phyloP scores from a whole-genome alignment of 345 rosid species.

The Dipteronia dyeriana region DNA sequence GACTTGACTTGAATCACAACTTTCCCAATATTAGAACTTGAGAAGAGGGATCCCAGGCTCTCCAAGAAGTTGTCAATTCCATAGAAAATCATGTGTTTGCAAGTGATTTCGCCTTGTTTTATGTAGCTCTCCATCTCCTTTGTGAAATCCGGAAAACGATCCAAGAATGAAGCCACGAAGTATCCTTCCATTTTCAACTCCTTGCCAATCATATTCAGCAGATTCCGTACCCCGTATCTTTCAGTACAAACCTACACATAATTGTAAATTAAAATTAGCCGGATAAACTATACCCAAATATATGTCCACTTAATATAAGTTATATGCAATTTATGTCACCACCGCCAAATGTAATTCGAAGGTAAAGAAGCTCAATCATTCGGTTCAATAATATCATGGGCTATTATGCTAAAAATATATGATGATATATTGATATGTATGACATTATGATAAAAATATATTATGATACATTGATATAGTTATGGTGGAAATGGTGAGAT shows the following conservation, averaged over 20 bases:
- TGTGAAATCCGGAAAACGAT: constrained; percentile 32
- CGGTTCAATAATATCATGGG: too few species aligned
- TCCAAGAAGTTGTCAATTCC: constrained; percentile 48
- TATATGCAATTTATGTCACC: too few species aligned
- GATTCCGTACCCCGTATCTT: constrained; percentile 45
- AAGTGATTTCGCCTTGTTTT: constrained; percentile 33
- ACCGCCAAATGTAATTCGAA: too few species aligned
- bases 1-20: constrained; percentile 36
- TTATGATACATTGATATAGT: too few species aligned
- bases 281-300: too few species aligned
- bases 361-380: too few species aligned
- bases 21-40: constrained; percentile 44
- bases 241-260: constrained; percentile 38
- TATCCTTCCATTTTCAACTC: constrained; percentile 53
- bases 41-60: constrained; percentile 41
- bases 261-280: too few species aligned
- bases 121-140: constrained; percentile 35
- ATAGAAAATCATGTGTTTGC: constrained; percentile 28
- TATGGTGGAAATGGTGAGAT: too few species aligned
- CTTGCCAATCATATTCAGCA: constrained; percentile 49
- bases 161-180: constrained; percentile 27
- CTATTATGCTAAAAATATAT: too few species aligned
- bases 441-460: too few species aligned
- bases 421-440: too few species aligned
- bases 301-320: not conserved